phyloP scores from a whole-genome alignment of 2,329 filamentous ascomycete species.

The Corynespora cassiicola region DNA sequence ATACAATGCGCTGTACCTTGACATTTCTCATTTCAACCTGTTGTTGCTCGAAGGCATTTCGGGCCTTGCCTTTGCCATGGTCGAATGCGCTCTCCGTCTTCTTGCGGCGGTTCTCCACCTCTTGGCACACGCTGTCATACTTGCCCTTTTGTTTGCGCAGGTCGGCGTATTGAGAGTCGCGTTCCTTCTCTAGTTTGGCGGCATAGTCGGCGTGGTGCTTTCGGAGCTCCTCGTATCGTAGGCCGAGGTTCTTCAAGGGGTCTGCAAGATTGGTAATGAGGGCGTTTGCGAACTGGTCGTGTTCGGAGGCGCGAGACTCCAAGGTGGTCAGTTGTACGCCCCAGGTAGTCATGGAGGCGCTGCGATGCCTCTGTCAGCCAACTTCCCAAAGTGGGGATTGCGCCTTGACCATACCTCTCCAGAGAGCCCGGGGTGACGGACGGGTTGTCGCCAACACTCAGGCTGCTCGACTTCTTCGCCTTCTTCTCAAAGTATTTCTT shows the following conservation, averaged over 20 bases:
- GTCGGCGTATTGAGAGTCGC: constrained; percentile 82
- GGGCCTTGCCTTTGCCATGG: constrained; percentile 82
- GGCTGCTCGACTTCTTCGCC: constrained; percentile 80
- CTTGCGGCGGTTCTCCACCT: constrained; percentile 92
- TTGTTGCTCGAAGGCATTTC: constrained; percentile 90
- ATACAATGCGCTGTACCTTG: constrained; percentile 58
- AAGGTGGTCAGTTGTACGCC: constrained; percentile 89
- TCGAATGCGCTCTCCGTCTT: constrained; percentile 95
- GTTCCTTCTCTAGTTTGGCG: constrained; percentile 85
- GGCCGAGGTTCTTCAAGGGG: constrained; percentile 76
- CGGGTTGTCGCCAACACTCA: constrained; percentile 94
- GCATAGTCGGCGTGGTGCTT: constrained; percentile 92
- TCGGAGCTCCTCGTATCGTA: constrained; percentile 86
- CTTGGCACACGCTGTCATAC: constrained; percentile 91
- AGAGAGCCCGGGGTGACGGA: constrained; percentile 93
- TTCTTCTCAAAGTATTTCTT: constrained; percentile 99
- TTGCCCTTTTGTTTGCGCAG: constrained; percentile 90
- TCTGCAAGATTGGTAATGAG: constrained; percentile 83
- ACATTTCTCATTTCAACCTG: constrained; percentile 94
- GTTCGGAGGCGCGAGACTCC: constrained; percentile 85
- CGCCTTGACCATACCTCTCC: constrained; percentile 67
- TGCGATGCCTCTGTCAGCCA: constrained; percentile 44
- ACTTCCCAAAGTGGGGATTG: constrained; percentile 4
- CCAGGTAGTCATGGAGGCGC: constrained; percentile 97
- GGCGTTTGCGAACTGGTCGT: constrained; percentile 82